Conservation (phyloP, 2,329 filamentous ascomycete genomes). For the Nannizziopsis barbatae region DNA sequence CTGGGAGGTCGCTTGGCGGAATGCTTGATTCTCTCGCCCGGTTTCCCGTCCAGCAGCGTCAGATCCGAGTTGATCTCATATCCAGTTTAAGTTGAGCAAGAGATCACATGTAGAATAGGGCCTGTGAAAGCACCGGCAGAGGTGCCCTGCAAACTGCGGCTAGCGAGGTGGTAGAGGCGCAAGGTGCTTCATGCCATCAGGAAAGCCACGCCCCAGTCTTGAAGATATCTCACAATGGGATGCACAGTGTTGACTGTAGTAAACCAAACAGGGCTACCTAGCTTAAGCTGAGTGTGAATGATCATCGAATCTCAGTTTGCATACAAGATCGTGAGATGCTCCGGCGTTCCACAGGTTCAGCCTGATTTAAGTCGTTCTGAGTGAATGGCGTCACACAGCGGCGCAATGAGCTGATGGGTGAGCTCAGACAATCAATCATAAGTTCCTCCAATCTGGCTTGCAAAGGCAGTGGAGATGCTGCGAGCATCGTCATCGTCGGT, state of each 20-base stretch:
- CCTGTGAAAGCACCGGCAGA: not conserved
- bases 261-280: not conserved
- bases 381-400: not conserved
- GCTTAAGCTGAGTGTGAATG: not conserved
- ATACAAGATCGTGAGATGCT: not conserved
- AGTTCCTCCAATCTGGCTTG: slow-evolving; percentile 72
- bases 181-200: not conserved
- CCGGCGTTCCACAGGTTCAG: not conserved
- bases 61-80: not conserved
- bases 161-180: not conserved
- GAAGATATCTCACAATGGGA: not conserved
- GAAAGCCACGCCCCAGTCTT: not conserved
- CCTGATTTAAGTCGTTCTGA: slow-evolving; percentile 10
- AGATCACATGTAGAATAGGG: not conserved
- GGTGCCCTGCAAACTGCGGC: not conserved
- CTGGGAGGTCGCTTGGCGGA: not conserved
- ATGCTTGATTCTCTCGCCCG: not conserved
- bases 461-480: slow-evolving; percentile 92
- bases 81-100: not conserved
- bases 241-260: not conserved
- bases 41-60: not conserved
- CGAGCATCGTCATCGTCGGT: slow-evolving; percentile 81
- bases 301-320: not conserved
- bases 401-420: not conserved
- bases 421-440: slow-evolving; percentile 43